Percentiles rank a stretch among this genome's conserved stretches.
Evolutionary conservation across 2,329 filamentous ascomycete genomes (phyloP).

Genomic region (Cladophialophora chaetospira): DNA sequence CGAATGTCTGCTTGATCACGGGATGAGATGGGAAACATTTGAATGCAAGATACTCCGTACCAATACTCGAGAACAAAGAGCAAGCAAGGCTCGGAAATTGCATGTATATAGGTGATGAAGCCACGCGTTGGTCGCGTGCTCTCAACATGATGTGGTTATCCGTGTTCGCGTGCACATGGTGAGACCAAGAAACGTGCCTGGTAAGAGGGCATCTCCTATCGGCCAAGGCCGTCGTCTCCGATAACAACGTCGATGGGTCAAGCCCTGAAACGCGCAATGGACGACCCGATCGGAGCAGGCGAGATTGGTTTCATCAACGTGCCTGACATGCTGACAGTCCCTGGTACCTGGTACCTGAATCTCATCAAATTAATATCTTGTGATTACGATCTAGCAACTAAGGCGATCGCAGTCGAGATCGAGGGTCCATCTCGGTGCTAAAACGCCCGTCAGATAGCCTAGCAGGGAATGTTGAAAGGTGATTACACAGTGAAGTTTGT

Average conservation of each 20-base stretch:
- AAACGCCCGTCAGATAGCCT: background rate
- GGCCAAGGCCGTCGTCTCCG: background rate
- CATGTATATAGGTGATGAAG: background rate
- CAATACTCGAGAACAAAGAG: too few relatives aligned
- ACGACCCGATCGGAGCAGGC: background rate
- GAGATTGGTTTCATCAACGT: slow-evolving; percentile 1
- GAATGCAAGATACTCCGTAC: background rate
- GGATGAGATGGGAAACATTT: background rate
- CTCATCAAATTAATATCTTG: background rate
- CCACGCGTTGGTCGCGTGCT: background rate
- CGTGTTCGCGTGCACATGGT: background rate
- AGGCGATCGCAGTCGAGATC: background rate
- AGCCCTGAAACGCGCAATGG: background rate
- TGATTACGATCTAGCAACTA: background rate
- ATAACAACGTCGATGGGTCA: slow-evolving; percentile 3
- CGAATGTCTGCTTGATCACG: background rate
- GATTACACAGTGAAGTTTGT: too few relatives aligned
- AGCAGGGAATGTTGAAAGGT: background rate
- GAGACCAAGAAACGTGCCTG: background rate
- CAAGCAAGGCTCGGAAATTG: background rate
- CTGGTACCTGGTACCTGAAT: slow-evolving; percentile 1
- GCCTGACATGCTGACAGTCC: background rate
- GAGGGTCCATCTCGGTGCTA: background rate
- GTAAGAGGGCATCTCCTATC: background rate
- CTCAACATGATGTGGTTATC: background rate